A percentile compares a stretch with the other conserved stretches of the same genome.
Conservation (phyloP, 345 rosid genomes). For the Eutrema yunnanense region DNA sequence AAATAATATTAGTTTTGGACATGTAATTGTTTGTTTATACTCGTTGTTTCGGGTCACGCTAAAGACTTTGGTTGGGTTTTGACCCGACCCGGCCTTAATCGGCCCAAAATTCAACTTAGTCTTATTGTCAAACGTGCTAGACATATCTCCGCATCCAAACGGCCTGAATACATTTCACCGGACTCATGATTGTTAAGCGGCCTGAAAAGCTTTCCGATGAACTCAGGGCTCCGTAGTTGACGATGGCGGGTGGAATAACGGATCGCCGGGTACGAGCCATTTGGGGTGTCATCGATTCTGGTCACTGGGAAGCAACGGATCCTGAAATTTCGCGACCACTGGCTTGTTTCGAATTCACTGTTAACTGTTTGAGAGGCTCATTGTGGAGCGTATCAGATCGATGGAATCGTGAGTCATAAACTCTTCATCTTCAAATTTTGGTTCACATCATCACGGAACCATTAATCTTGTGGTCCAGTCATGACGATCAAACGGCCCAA, state of each 20-base stretch:
- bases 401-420: too few species aligned
- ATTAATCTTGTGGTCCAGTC: too few species aligned
- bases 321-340: too few species aligned
- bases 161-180: background rate
- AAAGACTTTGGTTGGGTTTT: background rate
- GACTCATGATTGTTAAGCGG: too few species aligned
- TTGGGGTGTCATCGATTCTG: conserved; percentile 58
- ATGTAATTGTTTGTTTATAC: too few species aligned
- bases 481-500: too few species aligned
- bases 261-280: conserved; percentile 40
- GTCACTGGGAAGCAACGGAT: conserved; percentile 25
- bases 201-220: background rate
- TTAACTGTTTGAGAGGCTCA: too few species aligned
- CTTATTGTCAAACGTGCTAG: background rate
- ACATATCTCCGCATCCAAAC: background rate
- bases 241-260: background rate
- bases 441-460: too few species aligned
- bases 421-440: too few species aligned
- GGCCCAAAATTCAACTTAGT: background rate
- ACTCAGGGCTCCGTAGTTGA: background rate
- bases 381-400: too few species aligned
- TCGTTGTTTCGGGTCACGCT: conserved; percentile 10
- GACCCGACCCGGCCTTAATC: background rate
- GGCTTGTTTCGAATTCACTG: background rate
- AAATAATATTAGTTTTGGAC: too few species aligned